These are phyloP conservation scores for Simmondsia chinensis DNA, from an alignment of 148 eudicot genomes.

Conservation along the genomic window DNA sequence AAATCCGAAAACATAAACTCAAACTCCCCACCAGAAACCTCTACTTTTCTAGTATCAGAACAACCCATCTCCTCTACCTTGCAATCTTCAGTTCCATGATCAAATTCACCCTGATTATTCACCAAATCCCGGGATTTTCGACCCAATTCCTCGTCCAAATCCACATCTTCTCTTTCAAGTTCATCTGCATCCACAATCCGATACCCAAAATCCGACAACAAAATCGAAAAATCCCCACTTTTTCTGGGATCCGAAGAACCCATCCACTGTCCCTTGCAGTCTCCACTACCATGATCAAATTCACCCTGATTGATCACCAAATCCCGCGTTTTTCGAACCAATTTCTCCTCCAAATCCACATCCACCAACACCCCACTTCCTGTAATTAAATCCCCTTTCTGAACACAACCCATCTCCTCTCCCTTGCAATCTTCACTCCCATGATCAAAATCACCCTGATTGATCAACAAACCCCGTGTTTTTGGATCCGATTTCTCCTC, in stretches of 20 bases:
- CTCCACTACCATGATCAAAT: no score
- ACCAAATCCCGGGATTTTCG: conserved; percentile 9
- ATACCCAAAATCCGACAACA: conserved; percentile 21
- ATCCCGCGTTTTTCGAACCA: conserved; percentile 7
- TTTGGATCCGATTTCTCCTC: conserved; percentile 7
- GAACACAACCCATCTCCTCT: conserved; percentile 10
- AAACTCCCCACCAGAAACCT: conserved; percentile 7
- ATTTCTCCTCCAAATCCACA: conserved; percentile 6
- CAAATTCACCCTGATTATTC: conserved; percentile 9
- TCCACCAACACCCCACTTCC: no score
- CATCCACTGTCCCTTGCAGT: conserved; percentile 3
- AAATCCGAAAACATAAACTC: conserved; percentile 9
- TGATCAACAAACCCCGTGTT: conserved; percentile 1
- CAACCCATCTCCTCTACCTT: no score
- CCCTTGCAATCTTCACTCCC: no score
- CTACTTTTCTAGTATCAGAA: conserved; percentile 9
- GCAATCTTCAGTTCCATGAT: conserved; percentile 7
- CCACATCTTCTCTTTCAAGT: conserved; percentile 12
- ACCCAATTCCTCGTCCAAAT: conserved; percentile 6
- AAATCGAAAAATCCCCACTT: no score
- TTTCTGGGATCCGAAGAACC: conserved; percentile 13
- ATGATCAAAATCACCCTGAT: no score
- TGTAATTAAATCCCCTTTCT: conserved; percentile 21
- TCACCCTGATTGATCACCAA: conserved; percentile 6
- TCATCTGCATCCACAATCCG: conserved; percentile 12